A percentile compares a stretch with the other conserved stretches of the same genome.
Conservation (phyloP, 1,284 basidiomycete species). For the Fomitopsis palustris region DNA sequence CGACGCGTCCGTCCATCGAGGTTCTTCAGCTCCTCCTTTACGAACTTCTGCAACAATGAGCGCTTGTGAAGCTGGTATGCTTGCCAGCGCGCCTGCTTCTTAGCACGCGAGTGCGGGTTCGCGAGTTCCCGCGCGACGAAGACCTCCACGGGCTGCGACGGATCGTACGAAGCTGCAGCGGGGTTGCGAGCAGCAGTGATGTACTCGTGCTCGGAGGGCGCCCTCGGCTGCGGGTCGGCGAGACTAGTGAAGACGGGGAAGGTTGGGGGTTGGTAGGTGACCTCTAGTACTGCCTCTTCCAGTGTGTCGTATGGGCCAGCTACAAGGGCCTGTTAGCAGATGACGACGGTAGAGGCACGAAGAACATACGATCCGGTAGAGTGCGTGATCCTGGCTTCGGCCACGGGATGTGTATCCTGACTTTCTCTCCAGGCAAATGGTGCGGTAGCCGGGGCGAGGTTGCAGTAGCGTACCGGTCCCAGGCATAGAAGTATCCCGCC, state of each 20-base stretch:
- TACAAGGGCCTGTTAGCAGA: conserved; percentile 20
- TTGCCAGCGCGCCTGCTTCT: conserved; percentile 75
- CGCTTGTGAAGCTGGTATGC: conserved; percentile 44
- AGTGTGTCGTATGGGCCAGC: conserved; percentile 58
- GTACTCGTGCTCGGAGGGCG: conserved; percentile 54
- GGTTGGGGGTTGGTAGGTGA: conserved; percentile 64
- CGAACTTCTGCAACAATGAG: conserved; percentile 48
- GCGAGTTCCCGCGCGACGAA: conserved; percentile 65
- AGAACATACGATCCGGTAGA: conserved; percentile 45
- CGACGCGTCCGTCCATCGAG: conserved; percentile 52
- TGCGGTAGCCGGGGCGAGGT: conserved; percentile 59
- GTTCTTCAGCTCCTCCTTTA: conserved; percentile 50
- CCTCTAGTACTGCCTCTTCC: conserved; percentile 50
- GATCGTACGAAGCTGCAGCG: conserved; percentile 37
- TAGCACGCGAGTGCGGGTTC: conserved; percentile 76
- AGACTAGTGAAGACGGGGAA: conserved; percentile 34
- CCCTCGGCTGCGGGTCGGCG: conserved; percentile 35
- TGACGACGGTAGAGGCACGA: conserved; percentile 4
- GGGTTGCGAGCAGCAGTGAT: conserved; percentile 54
- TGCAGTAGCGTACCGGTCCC: conserved; percentile 63
- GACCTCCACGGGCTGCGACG: conserved; percentile 58
- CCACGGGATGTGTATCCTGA: conserved; percentile 58
- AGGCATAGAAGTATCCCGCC: conserved; percentile 53
- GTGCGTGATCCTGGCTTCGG: conserved; percentile 45
- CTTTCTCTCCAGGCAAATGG: conserved; percentile 32